Conservation (phyloP, 1,284 basidiomycete genomes). For the Boletus hoseneyae region DNA sequence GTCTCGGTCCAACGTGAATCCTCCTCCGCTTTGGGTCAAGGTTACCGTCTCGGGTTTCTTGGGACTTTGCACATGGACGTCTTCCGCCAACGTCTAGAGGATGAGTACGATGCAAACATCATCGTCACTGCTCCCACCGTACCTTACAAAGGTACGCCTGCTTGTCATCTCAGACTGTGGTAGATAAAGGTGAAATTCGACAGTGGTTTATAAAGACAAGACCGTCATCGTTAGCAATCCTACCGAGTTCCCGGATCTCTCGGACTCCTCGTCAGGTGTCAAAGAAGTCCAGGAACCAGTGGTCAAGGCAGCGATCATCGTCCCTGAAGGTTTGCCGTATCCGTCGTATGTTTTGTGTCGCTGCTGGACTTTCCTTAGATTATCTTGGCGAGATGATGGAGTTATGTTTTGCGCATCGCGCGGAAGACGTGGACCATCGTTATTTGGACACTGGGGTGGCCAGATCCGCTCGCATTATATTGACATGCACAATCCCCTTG, state of each 20-base stretch:
- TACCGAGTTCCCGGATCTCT: slow-evolving; percentile 84
- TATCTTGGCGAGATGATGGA: slow-evolving; percentile 93
- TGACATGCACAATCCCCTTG: slow-evolving; percentile 82
- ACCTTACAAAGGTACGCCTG: slow-evolving; percentile 75
- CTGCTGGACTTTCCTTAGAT: slow-evolving; percentile 41
- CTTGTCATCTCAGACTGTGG: not conserved
- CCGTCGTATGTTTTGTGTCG: slow-evolving; percentile 1
- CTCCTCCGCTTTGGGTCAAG: slow-evolving; percentile 93
- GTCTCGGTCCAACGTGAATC: slow-evolving; percentile 93
- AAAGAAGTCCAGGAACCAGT: slow-evolving; percentile 84
- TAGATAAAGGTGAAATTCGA: slow-evolving; percentile 1
- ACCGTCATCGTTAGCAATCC: slow-evolving; percentile 83
- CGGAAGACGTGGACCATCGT: slow-evolving; percentile 73
- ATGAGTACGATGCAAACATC: slow-evolving; percentile 90
- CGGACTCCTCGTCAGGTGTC: slow-evolving; percentile 61
- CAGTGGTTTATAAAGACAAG: slow-evolving; percentile 74
- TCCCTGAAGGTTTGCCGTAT: slow-evolving; percentile 72
- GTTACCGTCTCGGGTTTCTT: slow-evolving; percentile 92
- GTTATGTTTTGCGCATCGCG: slow-evolving; percentile 77
- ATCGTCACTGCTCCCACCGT: slow-evolving; percentile 94
- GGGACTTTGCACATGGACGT: slow-evolving; percentile 98
- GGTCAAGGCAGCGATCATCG: slow-evolving; percentile 87
- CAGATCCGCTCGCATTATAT: slow-evolving; percentile 60
- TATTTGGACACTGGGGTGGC: slow-evolving; percentile 68
- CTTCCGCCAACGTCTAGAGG: slow-evolving; percentile 92